phyloP scores from a whole-genome alignment of 441 rosid species.

The Bruguiera hainesii region DNA sequence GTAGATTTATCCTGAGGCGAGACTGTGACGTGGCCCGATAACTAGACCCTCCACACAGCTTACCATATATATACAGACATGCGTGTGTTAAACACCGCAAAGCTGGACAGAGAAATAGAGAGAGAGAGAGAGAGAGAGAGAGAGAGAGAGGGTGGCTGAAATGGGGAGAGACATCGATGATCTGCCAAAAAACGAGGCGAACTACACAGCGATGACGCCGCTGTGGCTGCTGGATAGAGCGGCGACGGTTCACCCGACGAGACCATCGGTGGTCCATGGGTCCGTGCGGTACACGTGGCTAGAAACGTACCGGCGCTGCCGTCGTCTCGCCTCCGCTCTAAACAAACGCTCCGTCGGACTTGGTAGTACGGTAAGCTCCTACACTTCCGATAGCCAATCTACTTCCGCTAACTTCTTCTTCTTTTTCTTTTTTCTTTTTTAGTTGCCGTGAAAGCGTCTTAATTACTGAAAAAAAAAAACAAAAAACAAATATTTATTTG shows the following conservation, averaged over 20 bases:
- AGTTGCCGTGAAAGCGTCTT: neutral
- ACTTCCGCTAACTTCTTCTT: neutral
- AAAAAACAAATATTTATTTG: too few relatives aligned
- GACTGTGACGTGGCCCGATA: too few relatives aligned
- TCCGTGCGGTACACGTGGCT: neutral
- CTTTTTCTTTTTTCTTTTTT: neutral
- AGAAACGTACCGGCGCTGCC: neutral
- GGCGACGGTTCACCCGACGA: neutral
- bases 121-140: too few relatives aligned
- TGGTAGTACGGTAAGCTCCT: neutral
- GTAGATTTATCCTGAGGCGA: too few relatives aligned
- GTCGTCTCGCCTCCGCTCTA: neutral
- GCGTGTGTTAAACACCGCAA: too few relatives aligned
- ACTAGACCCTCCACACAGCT: too few relatives aligned
- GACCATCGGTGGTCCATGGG: neutral
- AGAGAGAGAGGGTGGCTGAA: neutral
- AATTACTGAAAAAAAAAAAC: neutral
- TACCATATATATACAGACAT: too few relatives aligned
- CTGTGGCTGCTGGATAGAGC: conserved; percentile 1
- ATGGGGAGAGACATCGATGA: conserved; percentile 1
- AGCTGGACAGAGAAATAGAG: too few relatives aligned
- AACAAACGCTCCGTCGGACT: conserved; percentile 1
- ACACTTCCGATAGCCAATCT: neutral
- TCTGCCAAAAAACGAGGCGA: neutral
- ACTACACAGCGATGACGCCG: conserved; percentile 1